These are phyloP conservation scores for Jaminaea rosea DNA, from an alignment of 1,284 basidiomycete genomes.

Conservation along the genomic window DNA sequence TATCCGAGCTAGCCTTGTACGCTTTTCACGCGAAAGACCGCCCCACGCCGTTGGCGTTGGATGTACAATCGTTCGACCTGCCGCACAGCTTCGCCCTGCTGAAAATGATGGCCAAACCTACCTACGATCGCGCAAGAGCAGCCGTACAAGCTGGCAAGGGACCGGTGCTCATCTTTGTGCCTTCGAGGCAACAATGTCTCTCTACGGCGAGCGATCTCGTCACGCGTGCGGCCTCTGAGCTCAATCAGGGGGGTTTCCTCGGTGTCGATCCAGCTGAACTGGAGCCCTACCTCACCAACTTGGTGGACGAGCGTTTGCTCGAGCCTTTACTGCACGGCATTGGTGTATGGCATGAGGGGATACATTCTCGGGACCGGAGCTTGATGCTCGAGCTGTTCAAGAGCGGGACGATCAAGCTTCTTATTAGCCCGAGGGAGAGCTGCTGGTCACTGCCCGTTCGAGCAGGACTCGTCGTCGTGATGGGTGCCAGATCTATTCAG, in stretches of 20 bases:
- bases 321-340: constrained; percentile 81
- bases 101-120: constrained; percentile 86
- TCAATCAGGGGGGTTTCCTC: constrained; percentile 59
- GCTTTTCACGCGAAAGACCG: constrained; percentile 75
- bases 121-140: constrained; percentile 55
- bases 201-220: constrained; percentile 72
- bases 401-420: constrained; percentile 68
- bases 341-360: constrained; percentile 72
- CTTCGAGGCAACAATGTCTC: constrained; percentile 72
- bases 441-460: constrained; percentile 78
- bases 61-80: constrained; percentile 71
- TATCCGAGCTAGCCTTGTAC: constrained; percentile 60
- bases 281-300: constrained; percentile 57
- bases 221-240: constrained; percentile 72
- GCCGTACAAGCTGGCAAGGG: constrained; percentile 50
- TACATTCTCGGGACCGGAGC: constrained; percentile 63
- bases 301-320: background rate
- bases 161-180: constrained; percentile 73
- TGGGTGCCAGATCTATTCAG: constrained; percentile 81
- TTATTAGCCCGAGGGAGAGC: constrained; percentile 71
- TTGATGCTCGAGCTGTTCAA: constrained; percentile 74
- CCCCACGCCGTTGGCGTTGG: constrained; percentile 65
- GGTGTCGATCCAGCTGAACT: constrained; percentile 57
- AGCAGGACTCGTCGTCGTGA: constrained; percentile 71
- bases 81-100: constrained; percentile 77